Percentiles rank a stretch among this genome's conserved stretches.
Evolutionary conservation across 2,329 filamentous ascomycete genomes (phyloP).

Genomic region (Sporothrix globosa): DNA sequence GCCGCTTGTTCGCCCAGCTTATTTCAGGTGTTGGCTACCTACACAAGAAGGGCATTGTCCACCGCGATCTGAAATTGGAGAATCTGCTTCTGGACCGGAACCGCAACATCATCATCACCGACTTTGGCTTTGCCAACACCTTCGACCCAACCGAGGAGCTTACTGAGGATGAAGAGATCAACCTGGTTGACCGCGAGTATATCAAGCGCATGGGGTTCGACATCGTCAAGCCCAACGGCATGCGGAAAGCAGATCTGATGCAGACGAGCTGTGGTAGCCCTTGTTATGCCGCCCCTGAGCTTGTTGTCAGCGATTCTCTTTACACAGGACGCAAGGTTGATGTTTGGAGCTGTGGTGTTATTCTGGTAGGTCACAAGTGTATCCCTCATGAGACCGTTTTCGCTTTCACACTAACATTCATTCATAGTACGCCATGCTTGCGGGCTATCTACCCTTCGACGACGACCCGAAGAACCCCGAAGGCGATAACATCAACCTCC

Average conservation of each 20-base stretch:
- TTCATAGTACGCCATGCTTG: slow-evolving; percentile 94
- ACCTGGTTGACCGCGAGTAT: slow-evolving; percentile 82
- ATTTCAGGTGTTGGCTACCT: slow-evolving; percentile 96
- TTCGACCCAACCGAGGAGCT: slow-evolving; percentile 90
- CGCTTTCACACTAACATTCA: background rate
- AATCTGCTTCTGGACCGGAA: slow-evolving; percentile 94
- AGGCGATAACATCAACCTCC: slow-evolving; percentile 96
- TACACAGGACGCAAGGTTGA: slow-evolving; percentile 98
- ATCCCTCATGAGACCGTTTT: background rate
- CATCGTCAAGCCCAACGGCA: slow-evolving; percentile 71
- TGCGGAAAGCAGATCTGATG: slow-evolving; percentile 91
- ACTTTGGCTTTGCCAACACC: slow-evolving; percentile 98
- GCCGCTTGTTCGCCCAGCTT: slow-evolving; percentile 90
- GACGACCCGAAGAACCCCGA: slow-evolving; percentile 98
- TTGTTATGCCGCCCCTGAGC: slow-evolving; percentile 94
- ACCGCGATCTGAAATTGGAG: slow-evolving; percentile 94
- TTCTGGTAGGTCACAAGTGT: slow-evolving; percentile 68
- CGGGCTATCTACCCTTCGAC: slow-evolving; percentile 95
- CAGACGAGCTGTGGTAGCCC: slow-evolving; percentile 98
- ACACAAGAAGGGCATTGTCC: slow-evolving; percentile 98
- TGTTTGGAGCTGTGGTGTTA: slow-evolving; percentile 99
- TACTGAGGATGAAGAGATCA: slow-evolving; percentile 85
- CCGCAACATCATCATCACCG: slow-evolving; percentile 98
- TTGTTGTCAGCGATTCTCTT: slow-evolving; percentile 94
- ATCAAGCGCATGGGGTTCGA: slow-evolving; percentile 87